Evolutionary conservation across 257 asterid genomes (phyloP), one percentile per base, ranked within the genome.

Genomic region (Handroanthus guayacan): DNA sequence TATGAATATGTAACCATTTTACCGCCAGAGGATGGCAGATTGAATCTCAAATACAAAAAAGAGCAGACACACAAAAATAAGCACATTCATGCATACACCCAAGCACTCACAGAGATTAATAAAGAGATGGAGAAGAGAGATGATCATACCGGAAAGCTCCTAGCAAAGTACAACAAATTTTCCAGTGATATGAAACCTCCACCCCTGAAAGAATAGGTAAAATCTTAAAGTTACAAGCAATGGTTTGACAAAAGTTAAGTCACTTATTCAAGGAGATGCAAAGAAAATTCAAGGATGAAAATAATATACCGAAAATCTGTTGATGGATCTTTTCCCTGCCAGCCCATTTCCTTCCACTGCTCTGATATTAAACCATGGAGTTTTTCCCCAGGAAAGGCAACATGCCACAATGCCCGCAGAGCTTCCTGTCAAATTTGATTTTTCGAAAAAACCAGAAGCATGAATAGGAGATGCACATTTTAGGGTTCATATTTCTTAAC

Each of bases 301-400:
- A 68, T 75, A 71, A 69, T 52, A 56, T 83, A 91, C 99, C 99
- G 87, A 78, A 95, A 95, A 88, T 95, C 99, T 57, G 99, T 95
- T 54, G 99, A 87, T 31, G 99, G 99, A 84, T 95, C 99, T 89
- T 95, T 95, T 64, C 99, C 99, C 83, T 95, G 99, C 99, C 99
- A 95, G 75, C 99, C 99, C 99, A 95, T 95, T 78, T 95, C 97
- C 81, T 95, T 95, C 99, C 99, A 95, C 87, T 95, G 98, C 69
- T 95, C 98, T 50, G 98, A 93, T 86, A 95, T 88, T 83, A 93
- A 81, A 82, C 96, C 87, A 58, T 34, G 77, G 41, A 93, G 94
- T 75, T 91, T 87, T 82, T 90, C 88, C 76, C 78, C 92, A 34
- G 99, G 99, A 82, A 93, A 95, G 77, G 99, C 88, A 82, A 89